Conservation (phyloP, 495 filamentous ascomycete species). For the Astrothelium macrocarpum region DNA sequence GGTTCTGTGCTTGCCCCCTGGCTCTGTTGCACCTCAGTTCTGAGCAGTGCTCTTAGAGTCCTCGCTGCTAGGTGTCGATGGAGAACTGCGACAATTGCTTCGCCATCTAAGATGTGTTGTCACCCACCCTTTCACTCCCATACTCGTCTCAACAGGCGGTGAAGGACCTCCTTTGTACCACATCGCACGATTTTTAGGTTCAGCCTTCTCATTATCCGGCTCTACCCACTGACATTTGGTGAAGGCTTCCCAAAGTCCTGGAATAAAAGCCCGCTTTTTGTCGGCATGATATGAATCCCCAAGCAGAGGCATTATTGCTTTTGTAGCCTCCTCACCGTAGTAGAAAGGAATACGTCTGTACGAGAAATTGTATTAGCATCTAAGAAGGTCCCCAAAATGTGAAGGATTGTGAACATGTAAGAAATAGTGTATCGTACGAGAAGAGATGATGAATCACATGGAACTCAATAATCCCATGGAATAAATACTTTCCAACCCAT, state of each 20-base stretch:
- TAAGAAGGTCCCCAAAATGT: not conserved
- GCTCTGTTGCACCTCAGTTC: too few relatives aligned
- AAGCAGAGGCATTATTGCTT: conserved; percentile 37
- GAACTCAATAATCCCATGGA: conserved; percentile 55
- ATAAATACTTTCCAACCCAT: conserved; percentile 47
- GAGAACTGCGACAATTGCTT: too few relatives aligned
- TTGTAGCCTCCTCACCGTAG: conserved; percentile 50
- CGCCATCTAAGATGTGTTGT: too few relatives aligned
- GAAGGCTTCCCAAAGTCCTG: not conserved
- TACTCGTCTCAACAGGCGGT: not conserved
- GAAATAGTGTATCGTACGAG: not conserved
- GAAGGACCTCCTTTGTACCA: not conserved
- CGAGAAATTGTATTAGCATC: not conserved
- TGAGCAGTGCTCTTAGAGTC: too few relatives aligned
- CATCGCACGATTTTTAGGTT: not conserved
- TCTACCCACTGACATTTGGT: not conserved
- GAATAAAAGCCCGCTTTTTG: not conserved
- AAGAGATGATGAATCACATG: conserved; percentile 47
- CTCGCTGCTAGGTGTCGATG: too few relatives aligned
- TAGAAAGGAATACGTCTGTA: conserved; percentile 47
- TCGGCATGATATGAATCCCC: not conserved
- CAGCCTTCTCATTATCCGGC: not conserved
- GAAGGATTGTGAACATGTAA: not conserved
- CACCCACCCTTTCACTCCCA: not conserved
- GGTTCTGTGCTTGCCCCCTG: too few relatives aligned